Percentiles rank a stretch among this genome's conserved stretches.
These are phyloP conservation scores for Talaromyces sp. DNA, from an alignment of 2,329 filamentous ascomycete genomes.

Conservation along the genomic window DNA sequence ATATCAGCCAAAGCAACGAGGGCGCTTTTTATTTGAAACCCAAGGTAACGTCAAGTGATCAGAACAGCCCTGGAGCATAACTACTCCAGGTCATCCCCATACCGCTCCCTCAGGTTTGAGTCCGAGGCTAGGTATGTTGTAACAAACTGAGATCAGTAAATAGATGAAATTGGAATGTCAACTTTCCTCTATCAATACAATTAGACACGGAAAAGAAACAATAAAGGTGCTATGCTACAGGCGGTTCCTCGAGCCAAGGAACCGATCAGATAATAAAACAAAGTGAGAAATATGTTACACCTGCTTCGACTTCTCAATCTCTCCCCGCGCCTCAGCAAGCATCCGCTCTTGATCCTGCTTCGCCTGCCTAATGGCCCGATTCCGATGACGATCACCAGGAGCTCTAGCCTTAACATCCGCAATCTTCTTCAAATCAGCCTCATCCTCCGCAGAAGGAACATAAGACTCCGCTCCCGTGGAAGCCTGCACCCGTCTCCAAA, in stretches of 20 bases:
- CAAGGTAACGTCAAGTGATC: too few relatives aligned
- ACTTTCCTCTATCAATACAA: constrained; percentile 19
- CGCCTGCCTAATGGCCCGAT: constrained; percentile 43
- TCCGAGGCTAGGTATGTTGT: too few relatives aligned
- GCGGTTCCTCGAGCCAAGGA: constrained; percentile 5
- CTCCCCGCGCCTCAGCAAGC: constrained; percentile 47
- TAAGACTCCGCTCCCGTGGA: constrained; percentile 46
- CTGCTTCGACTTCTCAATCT: constrained; percentile 45
- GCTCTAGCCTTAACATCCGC: constrained; percentile 38
- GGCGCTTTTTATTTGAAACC: too few relatives aligned
- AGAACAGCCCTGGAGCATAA: too few relatives aligned
- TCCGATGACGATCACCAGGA: constrained; percentile 42
- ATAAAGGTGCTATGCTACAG: constrained; percentile 31
- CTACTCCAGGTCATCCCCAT: too few relatives aligned
- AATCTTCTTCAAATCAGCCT: constrained; percentile 38
- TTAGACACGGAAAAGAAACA: constrained; percentile 19
- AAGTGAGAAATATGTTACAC: too few relatives aligned
- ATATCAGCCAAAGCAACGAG: too few relatives aligned
- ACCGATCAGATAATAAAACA: not conserved
- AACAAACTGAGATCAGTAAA: not conserved
- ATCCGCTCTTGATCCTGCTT: constrained; percentile 51
- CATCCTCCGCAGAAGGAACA: constrained; percentile 36
- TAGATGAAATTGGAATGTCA: constrained; percentile 11
- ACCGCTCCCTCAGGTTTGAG: too few relatives aligned
- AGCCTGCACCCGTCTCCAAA: constrained; percentile 47